Evolutionary conservation across 192 early-diverging fungal species (phyloP).

Genomic region (Podila clonocystis): DNA sequence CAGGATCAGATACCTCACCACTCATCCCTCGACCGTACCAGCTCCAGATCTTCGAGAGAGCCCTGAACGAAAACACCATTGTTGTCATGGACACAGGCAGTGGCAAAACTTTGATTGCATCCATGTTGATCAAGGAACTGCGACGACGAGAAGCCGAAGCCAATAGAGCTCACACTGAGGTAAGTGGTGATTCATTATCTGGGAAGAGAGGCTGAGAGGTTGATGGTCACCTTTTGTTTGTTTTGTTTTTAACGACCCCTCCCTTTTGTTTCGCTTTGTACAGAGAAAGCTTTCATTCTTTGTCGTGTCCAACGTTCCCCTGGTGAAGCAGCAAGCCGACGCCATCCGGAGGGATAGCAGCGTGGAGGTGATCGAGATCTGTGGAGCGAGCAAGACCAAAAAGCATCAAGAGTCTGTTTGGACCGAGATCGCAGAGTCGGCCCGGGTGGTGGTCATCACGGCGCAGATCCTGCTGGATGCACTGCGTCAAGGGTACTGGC

Average conservation of each 20-base stretch:
- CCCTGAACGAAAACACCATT: conserved; percentile 81
- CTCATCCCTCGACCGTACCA: conserved; percentile 70
- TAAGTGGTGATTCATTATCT: no score
- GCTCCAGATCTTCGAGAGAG: conserved; percentile 74
- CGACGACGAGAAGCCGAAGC: conserved; percentile 32
- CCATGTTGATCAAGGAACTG: conserved; percentile 85
- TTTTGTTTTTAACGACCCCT: no score
- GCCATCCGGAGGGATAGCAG: conserved; percentile 78
- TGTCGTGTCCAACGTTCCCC: conserved; percentile 85
- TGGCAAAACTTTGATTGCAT: conserved; percentile 91
- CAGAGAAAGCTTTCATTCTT: conserved; percentile 71
- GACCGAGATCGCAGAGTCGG: conserved; percentile 62
- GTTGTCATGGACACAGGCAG: conserved; percentile 91
- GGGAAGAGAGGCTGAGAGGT: no score
- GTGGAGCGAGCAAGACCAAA: conserved; percentile 73
- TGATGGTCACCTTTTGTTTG: no score
- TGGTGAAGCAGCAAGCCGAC: conserved; percentile 85
- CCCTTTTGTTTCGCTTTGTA: no score
- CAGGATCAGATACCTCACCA: no score
- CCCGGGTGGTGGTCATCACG: conserved; percentile 86
- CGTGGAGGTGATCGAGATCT: conserved; percentile 67
- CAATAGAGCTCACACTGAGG: no score
- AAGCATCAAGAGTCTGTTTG: conserved; percentile 69
- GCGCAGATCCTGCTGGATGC: conserved; percentile 84
- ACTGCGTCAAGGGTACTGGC: conserved; percentile 56